Percentiles rank a stretch among this genome's conserved stretches.
These are phyloP conservation scores for Suhomyces ambrosiae DNA, from an alignment of 1,139 yeast species.

Conservation along the genomic window DNA sequence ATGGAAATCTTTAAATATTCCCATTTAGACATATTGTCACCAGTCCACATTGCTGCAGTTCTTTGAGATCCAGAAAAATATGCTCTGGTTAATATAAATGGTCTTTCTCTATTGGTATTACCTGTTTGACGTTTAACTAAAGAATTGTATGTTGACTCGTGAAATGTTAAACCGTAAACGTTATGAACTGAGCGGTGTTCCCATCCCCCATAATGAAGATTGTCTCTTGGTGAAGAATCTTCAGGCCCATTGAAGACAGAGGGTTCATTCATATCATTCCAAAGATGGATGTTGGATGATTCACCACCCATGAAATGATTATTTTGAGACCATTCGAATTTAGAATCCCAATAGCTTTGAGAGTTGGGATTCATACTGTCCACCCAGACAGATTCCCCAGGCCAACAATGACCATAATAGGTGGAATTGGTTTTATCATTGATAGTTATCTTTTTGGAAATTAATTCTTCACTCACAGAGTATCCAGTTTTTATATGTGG, in stretches of 20 bases:
- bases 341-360: slow-evolving; percentile 58
- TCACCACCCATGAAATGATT: slow-evolving; percentile 49
- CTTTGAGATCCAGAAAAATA: slow-evolving; percentile 91
- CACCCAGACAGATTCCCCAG: slow-evolving; percentile 94
- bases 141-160: slow-evolving; percentile 76
- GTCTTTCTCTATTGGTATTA: slow-evolving; percentile 57
- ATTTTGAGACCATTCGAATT: slow-evolving; percentile 24
- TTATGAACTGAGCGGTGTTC: slow-evolving; percentile 94
- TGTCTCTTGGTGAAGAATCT: slow-evolving; percentile 82
- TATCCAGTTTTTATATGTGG: slow-evolving; percentile 85
- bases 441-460: slow-evolving; percentile 38
- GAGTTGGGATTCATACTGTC: slow-evolving; percentile 76
- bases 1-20: slow-evolving; percentile 76
- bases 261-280: slow-evolving; percentile 99
- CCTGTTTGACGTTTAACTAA: slow-evolving; percentile 50
- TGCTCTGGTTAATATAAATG: slow-evolving; percentile 87
- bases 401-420: slow-evolving; percentile 95
- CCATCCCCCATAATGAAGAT: slow-evolving; percentile 74
- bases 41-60: slow-evolving; percentile 95
- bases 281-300: slow-evolving; percentile 66
- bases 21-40: slow-evolving; percentile 95
- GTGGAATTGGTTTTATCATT: slow-evolving; percentile 44
- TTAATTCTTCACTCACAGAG: slow-evolving; percentile 57
- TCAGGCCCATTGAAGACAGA: slow-evolving; percentile 95
- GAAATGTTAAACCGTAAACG: slow-evolving; percentile 75